Evolutionary conservation across 129 eudicot species (phyloP).

Genomic region (Pulicaria dysenterica): DNA sequence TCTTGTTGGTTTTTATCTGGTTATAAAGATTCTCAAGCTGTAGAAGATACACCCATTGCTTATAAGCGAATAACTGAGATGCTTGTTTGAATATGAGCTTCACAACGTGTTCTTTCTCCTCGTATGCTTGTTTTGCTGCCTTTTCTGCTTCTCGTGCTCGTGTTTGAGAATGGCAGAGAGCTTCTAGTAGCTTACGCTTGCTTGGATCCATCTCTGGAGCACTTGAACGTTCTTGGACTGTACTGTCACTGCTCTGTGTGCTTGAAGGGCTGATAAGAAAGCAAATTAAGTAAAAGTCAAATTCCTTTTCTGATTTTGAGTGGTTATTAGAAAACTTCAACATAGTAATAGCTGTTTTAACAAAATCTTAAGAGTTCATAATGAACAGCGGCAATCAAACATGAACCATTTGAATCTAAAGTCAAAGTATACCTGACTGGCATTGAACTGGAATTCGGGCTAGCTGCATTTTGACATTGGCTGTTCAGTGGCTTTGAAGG

Average conservation of each 20-base stretch:
- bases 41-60: slow-evolving; percentile 84
- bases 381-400: slow-evolving; percentile 2
- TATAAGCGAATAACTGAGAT: slow-evolving; percentile 77
- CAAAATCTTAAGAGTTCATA: slow-evolving; percentile 12
- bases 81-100: slow-evolving; percentile 85
- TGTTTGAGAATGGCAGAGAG: slow-evolving; percentile 89
- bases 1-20: slow-evolving; percentile 50
- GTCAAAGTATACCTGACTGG: slow-evolving; percentile 44
- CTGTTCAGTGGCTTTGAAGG: slow-evolving; percentile 26
- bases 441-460: slow-evolving; percentile 30
- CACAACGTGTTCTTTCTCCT: slow-evolving; percentile 76
- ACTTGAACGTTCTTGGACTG: slow-evolving; percentile 28
- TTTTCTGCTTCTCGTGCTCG: slow-evolving; percentile 96
- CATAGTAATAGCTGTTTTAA: slow-evolving; percentile 1
- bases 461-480: slow-evolving; percentile 26
- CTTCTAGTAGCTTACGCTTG: slow-evolving; percentile 77
- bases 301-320: background rate
- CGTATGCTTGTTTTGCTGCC: slow-evolving; percentile 79
- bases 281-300: background rate
- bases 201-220: slow-evolving; percentile 42
- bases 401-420: slow-evolving; percentile 12
- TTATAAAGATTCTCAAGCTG: slow-evolving; percentile 74
- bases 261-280: slow-evolving; percentile 15
- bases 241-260: slow-evolving; percentile 30
- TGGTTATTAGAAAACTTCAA: slow-evolving; percentile 10